phyloP scores from a whole-genome alignment of 441 rosid genomes.

The Populus hybrid region DNA sequence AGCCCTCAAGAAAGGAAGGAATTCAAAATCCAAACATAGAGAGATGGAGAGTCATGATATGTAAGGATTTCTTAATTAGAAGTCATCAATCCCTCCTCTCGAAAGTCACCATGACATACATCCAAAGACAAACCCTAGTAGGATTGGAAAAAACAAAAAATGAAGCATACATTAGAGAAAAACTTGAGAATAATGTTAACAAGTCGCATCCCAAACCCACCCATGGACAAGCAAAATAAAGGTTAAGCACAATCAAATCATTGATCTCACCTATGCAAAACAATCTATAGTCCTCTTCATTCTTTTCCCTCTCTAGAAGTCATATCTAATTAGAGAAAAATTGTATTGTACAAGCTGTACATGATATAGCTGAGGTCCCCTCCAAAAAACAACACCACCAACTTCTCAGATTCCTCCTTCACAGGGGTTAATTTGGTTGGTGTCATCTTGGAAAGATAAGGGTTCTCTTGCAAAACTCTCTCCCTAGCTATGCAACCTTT shows the following conservation, averaged over 20 bases:
- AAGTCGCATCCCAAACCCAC: conserved; percentile 21
- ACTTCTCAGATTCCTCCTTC: conserved; percentile 24
- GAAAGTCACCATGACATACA: not conserved
- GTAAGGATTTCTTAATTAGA: conserved; percentile 12
- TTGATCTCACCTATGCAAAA: conserved; percentile 16
- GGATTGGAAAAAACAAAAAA: not conserved
- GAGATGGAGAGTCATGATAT: not conserved
- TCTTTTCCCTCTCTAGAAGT: conserved; percentile 23
- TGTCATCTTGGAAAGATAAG: conserved; percentile 25
- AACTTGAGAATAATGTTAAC: conserved; percentile 6
- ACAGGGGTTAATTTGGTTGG: conserved; percentile 7
- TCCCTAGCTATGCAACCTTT: too few relatives aligned
- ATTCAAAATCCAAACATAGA: not conserved
- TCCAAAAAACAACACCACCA: conserved; percentile 14
- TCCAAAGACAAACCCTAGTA: not conserved
- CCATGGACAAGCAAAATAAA: conserved; percentile 21
- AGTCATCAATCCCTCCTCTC: not conserved
- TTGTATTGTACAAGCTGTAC: conserved; percentile 49
- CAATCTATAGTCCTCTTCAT: conserved; percentile 2
- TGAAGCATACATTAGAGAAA: not conserved
- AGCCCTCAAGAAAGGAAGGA: not conserved
- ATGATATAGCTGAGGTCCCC: conserved; percentile 31
- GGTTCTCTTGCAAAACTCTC: conserved; percentile 5
- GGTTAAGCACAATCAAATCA: conserved; percentile 22
- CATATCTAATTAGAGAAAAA: conserved; percentile 44